Conservation (phyloP, 495 filamentous ascomycete genomes). For the Podospora pseudoanserina region DNA sequence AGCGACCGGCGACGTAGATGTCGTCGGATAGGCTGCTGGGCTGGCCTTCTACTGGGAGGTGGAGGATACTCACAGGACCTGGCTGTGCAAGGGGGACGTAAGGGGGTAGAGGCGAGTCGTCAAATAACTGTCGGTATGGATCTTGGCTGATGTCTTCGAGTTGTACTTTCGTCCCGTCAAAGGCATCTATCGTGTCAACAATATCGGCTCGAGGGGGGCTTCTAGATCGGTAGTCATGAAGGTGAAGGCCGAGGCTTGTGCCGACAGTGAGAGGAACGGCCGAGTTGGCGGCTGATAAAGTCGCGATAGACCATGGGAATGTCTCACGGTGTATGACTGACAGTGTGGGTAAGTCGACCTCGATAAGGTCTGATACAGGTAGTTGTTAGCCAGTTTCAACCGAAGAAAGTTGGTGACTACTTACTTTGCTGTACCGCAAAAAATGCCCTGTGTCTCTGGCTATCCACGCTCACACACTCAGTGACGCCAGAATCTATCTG, state of each 20-base stretch:
- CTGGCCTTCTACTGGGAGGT: slow-evolving; percentile 57
- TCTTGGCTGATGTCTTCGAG: slow-evolving; percentile 34
- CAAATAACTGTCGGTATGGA: slow-evolving; percentile 28
- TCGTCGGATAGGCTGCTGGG: slow-evolving; percentile 53
- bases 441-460: slow-evolving; percentile 62
- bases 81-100: slow-evolving; percentile 78
- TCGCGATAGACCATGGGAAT: slow-evolving; percentile 80
- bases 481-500: slow-evolving; percentile 64
- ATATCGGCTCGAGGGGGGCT: slow-evolving; percentile 20
- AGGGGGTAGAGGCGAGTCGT: slow-evolving; percentile 44
- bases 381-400: slow-evolving; percentile 23
- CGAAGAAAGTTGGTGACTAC: slow-evolving; percentile 18
- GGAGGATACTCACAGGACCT: slow-evolving; percentile 76
- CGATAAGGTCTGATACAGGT: slow-evolving; percentile 55
- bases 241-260: slow-evolving; percentile 75
- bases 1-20: slow-evolving; percentile 82
- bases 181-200: slow-evolving; percentile 34
- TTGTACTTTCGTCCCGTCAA: slow-evolving; percentile 22
- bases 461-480: slow-evolving; percentile 82
- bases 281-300: slow-evolving; percentile 71
- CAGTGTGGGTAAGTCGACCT: slow-evolving; percentile 79
- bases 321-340: slow-evolving; percentile 65
- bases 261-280: slow-evolving; percentile 79
- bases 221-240: slow-evolving; percentile 68
- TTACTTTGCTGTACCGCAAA: slow-evolving; percentile 69